Evolutionary conservation across 2,329 filamentous ascomycete genomes (phyloP), one percentile per base, ranked within the genome.

Genomic region (Curvularia verruculosa): DNA sequence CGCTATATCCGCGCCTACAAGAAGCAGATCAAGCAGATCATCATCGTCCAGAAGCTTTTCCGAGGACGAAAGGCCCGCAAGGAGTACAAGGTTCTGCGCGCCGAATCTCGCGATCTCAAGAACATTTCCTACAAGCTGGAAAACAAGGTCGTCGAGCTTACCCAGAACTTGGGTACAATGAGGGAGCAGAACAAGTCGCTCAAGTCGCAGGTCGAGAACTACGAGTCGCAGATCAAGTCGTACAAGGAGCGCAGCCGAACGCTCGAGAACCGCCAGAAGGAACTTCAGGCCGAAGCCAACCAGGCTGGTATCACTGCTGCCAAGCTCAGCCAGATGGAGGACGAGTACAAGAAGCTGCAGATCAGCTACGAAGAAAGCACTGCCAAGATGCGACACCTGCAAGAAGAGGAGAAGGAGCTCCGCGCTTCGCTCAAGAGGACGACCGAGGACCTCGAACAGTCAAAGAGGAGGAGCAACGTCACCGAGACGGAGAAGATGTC

Each of bases 61-160:
- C 89, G 95, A 75, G 94, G 93, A 75, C 93, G 86, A 77, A 74
- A 79, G 62, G 94, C 95, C 53, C 87, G 95, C 65, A 86, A 84
- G 65, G 88, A 86, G 47, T 99, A 99, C 84, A 98, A 96, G 86
- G 87, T 83, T 68, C 81, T 96, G 60, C 91, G 95, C 66, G 93
- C 97, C 78, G 95, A 99, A 79, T 95, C 95, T 64, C 90, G 95
- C 73, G 96, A 99, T 81, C 86, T 99, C 76, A 98, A 98, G 84
- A 94, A 98, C 79, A 99, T 99, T 68, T 98, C 95, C 2, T 99
- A 99, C 84, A 98, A 96, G 83, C 83, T 99, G 69, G 95, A 99
- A 78, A 98, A 99, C 85, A 99, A 99, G 87, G 95, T 99, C 61
- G 92, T 99, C 61, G 95, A 99, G 81, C 85, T 99, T 71, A 99